Conservation (phyloP, 2,329 filamentous ascomycete genomes). For the Claviceps pazoutovae region DNA sequence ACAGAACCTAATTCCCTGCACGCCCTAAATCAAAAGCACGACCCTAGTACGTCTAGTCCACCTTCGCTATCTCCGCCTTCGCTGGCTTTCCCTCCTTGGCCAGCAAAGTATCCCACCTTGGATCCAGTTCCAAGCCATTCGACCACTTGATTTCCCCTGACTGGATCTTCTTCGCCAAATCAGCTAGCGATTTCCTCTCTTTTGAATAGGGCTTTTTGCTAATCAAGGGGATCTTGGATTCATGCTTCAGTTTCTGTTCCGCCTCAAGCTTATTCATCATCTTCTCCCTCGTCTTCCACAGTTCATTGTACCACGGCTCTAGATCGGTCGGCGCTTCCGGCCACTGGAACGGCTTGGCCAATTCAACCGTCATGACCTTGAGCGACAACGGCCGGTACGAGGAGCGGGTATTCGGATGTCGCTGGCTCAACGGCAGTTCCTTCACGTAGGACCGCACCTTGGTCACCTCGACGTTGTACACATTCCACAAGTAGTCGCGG, state of each 20-base stretch:
- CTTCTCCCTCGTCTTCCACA: constrained; percentile 39
- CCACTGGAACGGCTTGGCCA: constrained; percentile 79
- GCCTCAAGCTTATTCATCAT: constrained; percentile 27
- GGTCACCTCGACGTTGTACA: constrained; percentile 62
- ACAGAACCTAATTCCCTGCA: constrained; percentile 6
- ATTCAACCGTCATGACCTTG: constrained; percentile 93
- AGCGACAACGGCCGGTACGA: constrained; percentile 57
- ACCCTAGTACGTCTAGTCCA: neutral
- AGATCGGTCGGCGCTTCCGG: constrained; percentile 54
- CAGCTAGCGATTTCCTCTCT: constrained; percentile 37
- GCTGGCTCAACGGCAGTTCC: constrained; percentile 42
- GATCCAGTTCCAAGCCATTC: constrained; percentile 30
- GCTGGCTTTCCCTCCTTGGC: constrained; percentile 10
- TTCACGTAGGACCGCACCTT: constrained; percentile 68
- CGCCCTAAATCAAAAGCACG: neutral
- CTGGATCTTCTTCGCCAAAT: constrained; percentile 49
- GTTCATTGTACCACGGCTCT: constrained; percentile 49
- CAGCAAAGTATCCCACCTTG: constrained; percentile 29
- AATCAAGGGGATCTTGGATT: constrained; percentile 23
- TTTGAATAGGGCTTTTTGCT: constrained; percentile 28
- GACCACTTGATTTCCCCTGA: constrained; percentile 48
- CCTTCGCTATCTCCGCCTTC: constrained; percentile 10
- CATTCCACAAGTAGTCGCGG: constrained; percentile 83
- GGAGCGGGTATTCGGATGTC: constrained; percentile 32
- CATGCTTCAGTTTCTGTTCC: constrained; percentile 18